Base-by-base conservation (phyloP, 305 asterid species). In the Striga hermonthica region DNA sequence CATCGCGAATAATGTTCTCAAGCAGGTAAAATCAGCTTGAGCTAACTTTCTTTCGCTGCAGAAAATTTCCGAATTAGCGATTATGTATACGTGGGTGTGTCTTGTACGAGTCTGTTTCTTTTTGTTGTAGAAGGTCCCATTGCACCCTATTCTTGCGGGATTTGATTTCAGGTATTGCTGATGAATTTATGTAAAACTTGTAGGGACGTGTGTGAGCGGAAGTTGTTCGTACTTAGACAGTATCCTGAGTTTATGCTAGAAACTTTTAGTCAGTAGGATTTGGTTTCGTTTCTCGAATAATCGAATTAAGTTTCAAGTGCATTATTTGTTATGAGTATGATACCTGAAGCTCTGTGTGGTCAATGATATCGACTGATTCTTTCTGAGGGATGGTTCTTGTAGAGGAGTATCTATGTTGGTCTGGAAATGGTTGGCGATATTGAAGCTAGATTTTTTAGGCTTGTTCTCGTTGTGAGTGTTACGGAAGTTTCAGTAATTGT, bases 1-100 rank as follows among this genome's bases (percentile, higher is more conserved):
- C 28, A 89, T 87, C 75, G 97, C 98, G 9, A 87, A 89, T 62
- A 92, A 86, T 69, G 77, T 92, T 71, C 95, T 92, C 74, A 89
- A 79, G 79, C 95, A 89, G 98, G 98, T 89, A 60, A 44, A 31
- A 52, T 57, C 36, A 47, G 34, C 9, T 68, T 3, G 41, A 4
- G 37, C 61, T 12, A 4, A 38, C 65, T 4, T 9, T 11, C 54
- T 13, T 10, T 31, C 41, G 34, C 57, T 13, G 57, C 7, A 10
- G 9, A 3, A 12, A 50, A 15, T 50, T 15, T 14, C 9, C 34
- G 57, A 50, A 16, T 7, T 15, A 22, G 2, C 31, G 31, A 22
- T 22, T 22, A 22, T 22, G 31, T 22, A 22, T 22, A 22, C 31
- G 31, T 22, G 31, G 31, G 31, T 22, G 34, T 9, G 11, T 44